A percentile compares a stretch with the other conserved stretches of the same genome.
Conservation (phyloP, 1,139 yeast genomes). For the Chernovozyma aurita region DNA sequence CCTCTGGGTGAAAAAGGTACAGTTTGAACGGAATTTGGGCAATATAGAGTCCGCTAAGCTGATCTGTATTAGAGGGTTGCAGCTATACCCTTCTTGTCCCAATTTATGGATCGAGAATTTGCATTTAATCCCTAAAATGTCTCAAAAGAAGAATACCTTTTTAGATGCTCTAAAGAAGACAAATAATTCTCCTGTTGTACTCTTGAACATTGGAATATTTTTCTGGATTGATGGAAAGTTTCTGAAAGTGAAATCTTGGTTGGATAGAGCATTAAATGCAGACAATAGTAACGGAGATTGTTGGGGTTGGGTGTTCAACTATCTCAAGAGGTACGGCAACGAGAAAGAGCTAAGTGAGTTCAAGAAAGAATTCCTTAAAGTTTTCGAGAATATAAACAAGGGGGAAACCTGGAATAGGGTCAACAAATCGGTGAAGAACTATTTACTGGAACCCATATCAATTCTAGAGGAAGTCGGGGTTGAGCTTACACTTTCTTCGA, state of each 20-base stretch:
- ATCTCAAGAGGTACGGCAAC: constrained; percentile 19
- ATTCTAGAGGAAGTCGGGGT: not conserved
- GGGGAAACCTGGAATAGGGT: constrained; percentile 57
- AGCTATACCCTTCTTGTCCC: constrained; percentile 56
- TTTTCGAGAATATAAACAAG: constrained; percentile 45
- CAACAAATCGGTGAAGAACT: constrained; percentile 40
- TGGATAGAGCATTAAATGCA: constrained; percentile 60
- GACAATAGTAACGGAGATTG: constrained; percentile 65
- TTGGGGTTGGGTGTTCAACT: constrained; percentile 68
- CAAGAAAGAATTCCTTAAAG: constrained; percentile 10
- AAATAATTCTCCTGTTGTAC: constrained; percentile 53
- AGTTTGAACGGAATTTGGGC: constrained; percentile 50
- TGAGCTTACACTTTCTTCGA: not conserved
- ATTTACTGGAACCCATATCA: constrained; percentile 7
- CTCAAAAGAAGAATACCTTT: constrained; percentile 60
- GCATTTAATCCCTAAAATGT: constrained; percentile 44
- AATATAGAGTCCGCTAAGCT: constrained; percentile 53
- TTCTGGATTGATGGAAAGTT: constrained; percentile 68
- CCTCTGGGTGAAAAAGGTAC: constrained; percentile 57
- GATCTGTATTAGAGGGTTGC: constrained; percentile 56
- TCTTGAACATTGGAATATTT: constrained; percentile 61
- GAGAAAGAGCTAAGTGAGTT: constrained; percentile 24
- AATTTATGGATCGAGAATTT: constrained; percentile 61
- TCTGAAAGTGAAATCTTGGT: constrained; percentile 68
- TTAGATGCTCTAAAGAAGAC: constrained; percentile 72